Evolutionary conservation across 768 basidiomycete species (phyloP).

Genomic region (Calocera cornea): DNA sequence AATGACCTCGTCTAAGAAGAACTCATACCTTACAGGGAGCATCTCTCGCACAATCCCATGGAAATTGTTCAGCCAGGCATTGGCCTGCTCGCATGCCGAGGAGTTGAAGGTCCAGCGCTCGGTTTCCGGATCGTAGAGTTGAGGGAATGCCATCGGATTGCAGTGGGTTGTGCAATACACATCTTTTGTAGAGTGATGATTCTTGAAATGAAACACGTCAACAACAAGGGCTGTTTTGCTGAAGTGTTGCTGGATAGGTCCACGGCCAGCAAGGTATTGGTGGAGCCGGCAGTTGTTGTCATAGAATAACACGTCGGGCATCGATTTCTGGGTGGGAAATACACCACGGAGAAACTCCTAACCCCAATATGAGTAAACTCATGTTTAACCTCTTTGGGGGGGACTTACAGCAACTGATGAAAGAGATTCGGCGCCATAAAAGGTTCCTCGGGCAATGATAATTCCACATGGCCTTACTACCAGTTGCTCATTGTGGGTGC

Average conservation of each 20-base stretch:
- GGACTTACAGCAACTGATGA: neutral
- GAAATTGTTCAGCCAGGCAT: constrained; percentile 5
- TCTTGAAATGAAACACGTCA: constrained; percentile 29
- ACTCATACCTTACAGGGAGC: constrained; percentile 23
- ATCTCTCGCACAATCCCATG: constrained; percentile 26
- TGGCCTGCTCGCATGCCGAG: constrained; percentile 1
- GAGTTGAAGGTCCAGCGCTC: constrained; percentile 7
- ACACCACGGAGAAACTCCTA: neutral
- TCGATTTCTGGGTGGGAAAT: neutral
- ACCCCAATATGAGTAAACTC: neutral
- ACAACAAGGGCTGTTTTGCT: constrained; percentile 16
- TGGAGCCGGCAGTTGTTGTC: constrained; percentile 18
- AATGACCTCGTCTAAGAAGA: constrained; percentile 31
- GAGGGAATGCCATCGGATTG: constrained; percentile 20
- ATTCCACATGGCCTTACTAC: constrained; percentile 5
- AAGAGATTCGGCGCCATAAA: constrained; percentile 1
- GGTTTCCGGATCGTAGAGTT: constrained; percentile 19
- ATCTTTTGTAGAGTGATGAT: constrained; percentile 25
- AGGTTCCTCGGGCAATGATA: constrained; percentile 3
- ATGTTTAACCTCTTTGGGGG: neutral
- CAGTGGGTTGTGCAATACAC: constrained; percentile 21
- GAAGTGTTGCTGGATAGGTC: constrained; percentile 11
- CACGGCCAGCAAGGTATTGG: neutral
- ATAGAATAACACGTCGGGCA: constrained; percentile 7
- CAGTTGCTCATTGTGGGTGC: constrained; percentile 9